Evolutionary conservation across 331 rosid species (phyloP), one percentile per base, ranked within the genome.

Genomic region (Erythrophleum ivorense): DNA sequence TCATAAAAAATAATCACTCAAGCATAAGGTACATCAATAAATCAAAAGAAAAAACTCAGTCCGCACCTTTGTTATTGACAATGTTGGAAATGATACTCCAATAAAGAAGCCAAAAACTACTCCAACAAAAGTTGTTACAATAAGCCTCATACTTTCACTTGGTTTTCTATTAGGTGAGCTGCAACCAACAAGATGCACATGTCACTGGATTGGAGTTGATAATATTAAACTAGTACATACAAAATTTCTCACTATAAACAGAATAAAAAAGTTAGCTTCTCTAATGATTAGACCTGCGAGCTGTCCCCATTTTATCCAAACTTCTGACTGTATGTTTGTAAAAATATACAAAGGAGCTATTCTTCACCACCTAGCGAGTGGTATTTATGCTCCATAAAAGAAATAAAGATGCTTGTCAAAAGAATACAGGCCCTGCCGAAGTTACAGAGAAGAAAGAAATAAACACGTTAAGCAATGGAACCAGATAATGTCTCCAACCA

Each of bases 51-150:
- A 73, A 57, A 60, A 77, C 77, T 63, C 46, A 33, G 80, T 16
- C 45, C 48, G 50, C 74, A 96, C 99, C 99, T 91, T 96, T 50
- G 97, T 91, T 86, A 94, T 83, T 77, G 99, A 94, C 87, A 92
- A 84, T 13, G 94, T 77, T 13, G 98, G 99, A 82, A 96, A 92
- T 57, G 99, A 94, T 52, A 87, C 91, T 77, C 98, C 99, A 75
- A 96, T 81, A 75, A 92, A 96, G 86, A 96, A 96, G 80, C 99
- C 99, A 31, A 96, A 87, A 88, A 88, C 88, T 55, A 92, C 84
- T 70, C 98, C 99, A 55, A 94, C 72, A 87, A 92, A 96, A 72
- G 99, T 90, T 74, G 93, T 89, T 69, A 92, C 88, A 58, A 91
- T 83, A 59, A 96, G 85, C 95, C 97, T 94, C 97, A 96, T 93